A percentile compares a stretch with the other conserved stretches of the same genome.
Evolutionary conservation across 2,329 filamentous ascomycete genomes (phyloP).

Genomic region (Pseudopyrenochaeta lycopersici): DNA sequence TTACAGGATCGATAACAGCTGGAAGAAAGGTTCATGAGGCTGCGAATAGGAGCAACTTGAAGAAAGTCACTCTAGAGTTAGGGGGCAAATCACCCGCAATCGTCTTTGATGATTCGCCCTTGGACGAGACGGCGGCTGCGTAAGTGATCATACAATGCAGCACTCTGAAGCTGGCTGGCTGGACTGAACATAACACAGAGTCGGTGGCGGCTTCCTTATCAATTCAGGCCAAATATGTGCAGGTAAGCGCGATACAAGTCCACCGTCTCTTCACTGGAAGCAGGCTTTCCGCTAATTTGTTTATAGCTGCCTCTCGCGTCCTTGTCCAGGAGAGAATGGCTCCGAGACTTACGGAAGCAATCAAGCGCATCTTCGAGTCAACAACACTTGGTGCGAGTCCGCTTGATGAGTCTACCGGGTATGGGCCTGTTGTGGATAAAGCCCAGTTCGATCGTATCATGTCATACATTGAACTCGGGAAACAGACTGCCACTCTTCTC

Average conservation of each 20-base stretch:
- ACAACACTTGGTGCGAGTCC: neutral
- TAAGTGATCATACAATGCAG: too few species aligned
- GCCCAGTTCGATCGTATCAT: constrained; percentile 21
- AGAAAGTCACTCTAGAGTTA: constrained; percentile 56
- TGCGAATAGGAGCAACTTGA: constrained; percentile 48
- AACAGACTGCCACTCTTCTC: constrained; percentile 14
- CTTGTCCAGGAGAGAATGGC: constrained; percentile 24
- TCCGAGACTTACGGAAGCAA: constrained; percentile 8
- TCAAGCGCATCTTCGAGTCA: neutral
- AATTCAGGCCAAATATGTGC: neutral
- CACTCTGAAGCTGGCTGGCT: too few species aligned
- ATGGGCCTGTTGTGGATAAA: constrained; percentile 21
- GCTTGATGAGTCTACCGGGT: constrained; percentile 8
- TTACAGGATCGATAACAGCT: constrained; percentile 41
- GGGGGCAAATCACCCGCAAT: constrained; percentile 56
- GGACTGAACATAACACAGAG: constrained; percentile 47
- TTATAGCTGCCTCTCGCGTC: constrained; percentile 63
- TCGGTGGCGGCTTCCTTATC: constrained; percentile 49
- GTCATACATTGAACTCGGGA: constrained; percentile 21
- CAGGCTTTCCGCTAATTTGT: neutral
- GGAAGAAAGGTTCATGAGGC: constrained; percentile 35
- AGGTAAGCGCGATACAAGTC: neutral
- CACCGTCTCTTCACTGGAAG: too few species aligned
- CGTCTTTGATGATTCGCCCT: constrained; percentile 53
- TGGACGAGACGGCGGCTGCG: constrained; percentile 28